Conservation (phyloP, 495 filamentous ascomycete species). For the Trypethelium eluteriae region DNA sequence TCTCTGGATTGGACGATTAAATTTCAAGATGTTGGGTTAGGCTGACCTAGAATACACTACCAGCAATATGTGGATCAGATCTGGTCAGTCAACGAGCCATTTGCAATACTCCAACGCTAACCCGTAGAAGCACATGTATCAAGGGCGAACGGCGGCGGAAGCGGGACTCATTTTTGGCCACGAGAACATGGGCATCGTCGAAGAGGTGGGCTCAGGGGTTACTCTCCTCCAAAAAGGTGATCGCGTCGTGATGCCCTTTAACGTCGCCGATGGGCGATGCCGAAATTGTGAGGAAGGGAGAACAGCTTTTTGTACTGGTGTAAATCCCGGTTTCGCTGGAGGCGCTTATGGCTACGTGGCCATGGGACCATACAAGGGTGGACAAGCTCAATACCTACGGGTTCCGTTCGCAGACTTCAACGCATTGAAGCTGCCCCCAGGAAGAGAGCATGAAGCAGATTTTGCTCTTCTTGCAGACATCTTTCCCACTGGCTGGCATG, state of each 20-base stretch:
- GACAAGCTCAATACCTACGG: constrained; percentile 48
- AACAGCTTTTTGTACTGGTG: constrained; percentile 49
- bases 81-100: constrained; percentile 31
- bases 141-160: constrained; percentile 46
- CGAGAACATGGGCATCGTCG: constrained; percentile 38
- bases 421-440: constrained; percentile 39
- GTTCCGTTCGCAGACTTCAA: constrained; percentile 55
- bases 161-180: constrained; percentile 50
- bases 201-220: constrained; percentile 42
- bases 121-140: constrained; percentile 43
- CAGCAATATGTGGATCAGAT: constrained; percentile 48
- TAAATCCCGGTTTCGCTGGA: constrained; percentile 53
- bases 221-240: constrained; percentile 46
- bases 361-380: constrained; percentile 52
- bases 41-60: neutral
- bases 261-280: constrained; percentile 52
- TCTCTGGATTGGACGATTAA: neutral
- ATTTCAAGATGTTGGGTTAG: neutral
- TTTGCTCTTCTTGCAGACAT: constrained; percentile 43
- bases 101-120: neutral
- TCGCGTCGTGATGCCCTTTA: constrained; percentile 53
- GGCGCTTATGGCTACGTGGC: constrained; percentile 56
- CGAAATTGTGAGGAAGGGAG: constrained; percentile 52
- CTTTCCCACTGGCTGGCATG: constrained; percentile 57
- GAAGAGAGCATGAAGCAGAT: constrained; percentile 33